phyloP scores from a whole-genome alignment of 306 rosid genomes.

The Mimosa pudica region DNA sequence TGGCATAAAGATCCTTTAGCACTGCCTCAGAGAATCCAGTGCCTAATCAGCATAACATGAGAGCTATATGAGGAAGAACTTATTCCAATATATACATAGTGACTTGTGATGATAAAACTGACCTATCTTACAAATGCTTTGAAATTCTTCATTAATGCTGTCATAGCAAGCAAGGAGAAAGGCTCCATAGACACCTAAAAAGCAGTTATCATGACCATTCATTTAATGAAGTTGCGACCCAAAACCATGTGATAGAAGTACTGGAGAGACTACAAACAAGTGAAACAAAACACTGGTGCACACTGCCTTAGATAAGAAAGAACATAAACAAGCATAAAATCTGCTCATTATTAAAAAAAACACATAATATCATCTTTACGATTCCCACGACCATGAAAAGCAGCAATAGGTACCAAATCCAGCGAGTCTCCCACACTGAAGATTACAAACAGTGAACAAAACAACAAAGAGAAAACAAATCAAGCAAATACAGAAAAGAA shows the following conservation, averaged over 20 bases:
- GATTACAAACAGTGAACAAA: too few relatives aligned
- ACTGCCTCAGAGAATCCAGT: slow-evolving; percentile 74
- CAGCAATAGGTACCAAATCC: too few relatives aligned
- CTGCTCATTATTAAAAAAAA: too few relatives aligned
- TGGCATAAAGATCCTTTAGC: slow-evolving; percentile 75
- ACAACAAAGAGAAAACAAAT: too few relatives aligned
- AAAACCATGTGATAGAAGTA: slow-evolving; percentile 25
- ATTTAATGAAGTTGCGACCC: slow-evolving; percentile 27
- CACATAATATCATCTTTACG: too few relatives aligned
- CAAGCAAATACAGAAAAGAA: too few relatives aligned
- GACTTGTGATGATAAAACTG: slow-evolving; percentile 38
- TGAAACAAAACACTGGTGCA: too few relatives aligned
- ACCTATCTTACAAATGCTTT: slow-evolving; percentile 95
- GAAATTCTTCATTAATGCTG: slow-evolving; percentile 76
- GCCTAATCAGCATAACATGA: slow-evolving; percentile 49
- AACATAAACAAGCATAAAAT: neutral
- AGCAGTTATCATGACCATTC: slow-evolving; percentile 37
- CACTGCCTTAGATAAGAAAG: neutral
- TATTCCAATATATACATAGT: slow-evolving; percentile 24
- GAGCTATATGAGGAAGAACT: slow-evolving; percentile 26
- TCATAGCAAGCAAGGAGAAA: slow-evolving; percentile 91
- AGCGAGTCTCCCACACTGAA: too few relatives aligned
- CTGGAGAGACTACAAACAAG: slow-evolving; percentile 7
- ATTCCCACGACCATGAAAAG: too few relatives aligned
- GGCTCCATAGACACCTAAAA: slow-evolving; percentile 83